These are phyloP conservation scores for Microcyclosporella mali DNA, from an alignment of 2,329 filamentous ascomycete genomes.

Conservation along the genomic window DNA sequence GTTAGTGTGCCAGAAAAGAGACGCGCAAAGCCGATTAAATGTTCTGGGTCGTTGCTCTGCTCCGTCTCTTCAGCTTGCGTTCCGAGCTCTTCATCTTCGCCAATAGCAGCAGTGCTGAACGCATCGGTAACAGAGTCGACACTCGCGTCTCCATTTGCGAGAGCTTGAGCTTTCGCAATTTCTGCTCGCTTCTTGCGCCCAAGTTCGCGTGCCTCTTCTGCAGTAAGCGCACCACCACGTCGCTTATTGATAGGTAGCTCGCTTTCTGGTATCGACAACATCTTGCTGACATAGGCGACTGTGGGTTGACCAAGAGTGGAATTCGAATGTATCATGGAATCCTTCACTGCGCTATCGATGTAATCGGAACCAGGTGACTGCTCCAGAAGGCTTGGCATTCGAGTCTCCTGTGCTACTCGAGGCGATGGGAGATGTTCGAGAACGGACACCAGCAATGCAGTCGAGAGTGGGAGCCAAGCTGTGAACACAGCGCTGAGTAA, in stretches of 20 bases:
- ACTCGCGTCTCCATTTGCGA: constrained; percentile 42
- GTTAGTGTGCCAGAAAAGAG: constrained; percentile 86
- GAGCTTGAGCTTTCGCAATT: constrained; percentile 70
- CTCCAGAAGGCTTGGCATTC: constrained; percentile 72
- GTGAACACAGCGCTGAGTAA: constrained; percentile 82
- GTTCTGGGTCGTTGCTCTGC: constrained; percentile 67
- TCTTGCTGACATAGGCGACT: constrained; percentile 95
- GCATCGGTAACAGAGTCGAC: constrained; percentile 54
- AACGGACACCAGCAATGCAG: constrained; percentile 85
- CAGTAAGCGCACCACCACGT: constrained; percentile 63
- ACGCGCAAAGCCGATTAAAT: constrained; percentile 88
- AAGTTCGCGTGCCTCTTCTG: constrained; percentile 83
- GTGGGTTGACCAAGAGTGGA: constrained; percentile 65
- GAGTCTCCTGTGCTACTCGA: constrained; percentile 66
- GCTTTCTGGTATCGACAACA: constrained; percentile 91
- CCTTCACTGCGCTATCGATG: constrained; percentile 62
- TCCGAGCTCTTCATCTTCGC: constrained; percentile 40
- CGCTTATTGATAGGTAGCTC: constrained; percentile 84
- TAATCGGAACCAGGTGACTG: constrained; percentile 69
- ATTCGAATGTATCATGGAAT: constrained; percentile 80
- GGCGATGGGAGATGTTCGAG: constrained; percentile 89
- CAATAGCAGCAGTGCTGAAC: constrained; percentile 55
- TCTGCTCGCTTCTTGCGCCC: constrained; percentile 85
- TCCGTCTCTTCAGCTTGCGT: constrained; percentile 46
- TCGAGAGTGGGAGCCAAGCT: constrained; percentile 86